phyloP scores from a whole-genome alignment of 768 basidiomycete species.

The Mycena venus region DNA sequence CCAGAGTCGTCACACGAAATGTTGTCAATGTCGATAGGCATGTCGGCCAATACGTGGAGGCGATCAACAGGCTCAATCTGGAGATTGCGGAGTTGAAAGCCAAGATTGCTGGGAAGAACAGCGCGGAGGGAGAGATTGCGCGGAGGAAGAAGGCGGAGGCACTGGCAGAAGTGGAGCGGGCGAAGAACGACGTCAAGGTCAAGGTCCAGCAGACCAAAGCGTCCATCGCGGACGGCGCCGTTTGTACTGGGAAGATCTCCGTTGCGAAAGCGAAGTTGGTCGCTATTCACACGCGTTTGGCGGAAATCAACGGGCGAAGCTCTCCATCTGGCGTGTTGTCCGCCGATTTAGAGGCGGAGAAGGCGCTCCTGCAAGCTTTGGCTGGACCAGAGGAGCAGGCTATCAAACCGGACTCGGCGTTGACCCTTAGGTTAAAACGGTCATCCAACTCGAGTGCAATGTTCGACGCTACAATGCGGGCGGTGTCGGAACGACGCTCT shows the following conservation, averaged over 20 bases:
- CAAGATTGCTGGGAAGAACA: slow-evolving; percentile 81
- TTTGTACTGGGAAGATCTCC: slow-evolving; percentile 76
- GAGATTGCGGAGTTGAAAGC: slow-evolving; percentile 91
- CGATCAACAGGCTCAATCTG: slow-evolving; percentile 88
- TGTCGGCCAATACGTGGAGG: slow-evolving; percentile 95
- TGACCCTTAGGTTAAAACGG: slow-evolving; percentile 72
- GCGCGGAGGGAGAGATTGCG: slow-evolving; percentile 71
- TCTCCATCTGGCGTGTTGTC: slow-evolving; percentile 55
- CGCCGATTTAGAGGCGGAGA: slow-evolving; percentile 79
- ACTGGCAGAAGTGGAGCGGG: slow-evolving; percentile 77
- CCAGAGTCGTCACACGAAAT: slow-evolving; percentile 95
- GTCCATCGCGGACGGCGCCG: slow-evolving; percentile 82
- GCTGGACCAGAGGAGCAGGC: slow-evolving; percentile 80
- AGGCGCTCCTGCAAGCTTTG: slow-evolving; percentile 74
- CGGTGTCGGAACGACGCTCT: slow-evolving; percentile 82
- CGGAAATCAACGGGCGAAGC: slow-evolving; percentile 63
- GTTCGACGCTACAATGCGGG: slow-evolving; percentile 90
- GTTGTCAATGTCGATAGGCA: slow-evolving; percentile 95
- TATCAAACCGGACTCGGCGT: slow-evolving; percentile 67
- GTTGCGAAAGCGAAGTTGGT: slow-evolving; percentile 79
- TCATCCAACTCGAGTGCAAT: slow-evolving; percentile 83
- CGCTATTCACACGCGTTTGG: slow-evolving; percentile 72
- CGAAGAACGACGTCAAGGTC: slow-evolving; percentile 77
- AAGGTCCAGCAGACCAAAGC: slow-evolving; percentile 80
- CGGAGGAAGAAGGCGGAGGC: slow-evolving; percentile 81